Evolutionary conservation across 1,284 basidiomycete species (phyloP).

Genomic region (Xanthoconium separans): DNA sequence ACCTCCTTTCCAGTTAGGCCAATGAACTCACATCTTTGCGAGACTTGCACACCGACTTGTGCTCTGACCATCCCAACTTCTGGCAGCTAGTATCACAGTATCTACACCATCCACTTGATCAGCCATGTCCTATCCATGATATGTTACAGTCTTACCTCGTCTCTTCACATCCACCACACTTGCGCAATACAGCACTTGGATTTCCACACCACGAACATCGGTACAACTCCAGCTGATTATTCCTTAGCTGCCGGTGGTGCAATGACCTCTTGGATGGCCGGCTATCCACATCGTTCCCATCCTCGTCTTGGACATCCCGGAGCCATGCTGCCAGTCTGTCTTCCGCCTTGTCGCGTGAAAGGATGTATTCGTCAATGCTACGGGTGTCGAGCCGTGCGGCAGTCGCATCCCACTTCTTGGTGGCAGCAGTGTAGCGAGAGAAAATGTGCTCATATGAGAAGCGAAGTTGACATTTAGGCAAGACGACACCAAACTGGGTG

Average conservation of each 20-base stretch:
- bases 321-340: constrained; percentile 56
- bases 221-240: constrained; percentile 38
- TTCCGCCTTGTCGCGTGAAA: constrained; percentile 39
- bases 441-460: constrained; percentile 47
- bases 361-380: constrained; percentile 19
- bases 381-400: constrained; percentile 36
- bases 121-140: neutral
- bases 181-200: neutral
- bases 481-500: constrained; percentile 38
- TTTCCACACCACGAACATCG: neutral
- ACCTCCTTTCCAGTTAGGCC: neutral
- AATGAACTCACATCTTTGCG: neutral
- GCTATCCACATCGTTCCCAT: constrained; percentile 33
- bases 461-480: constrained; percentile 47
- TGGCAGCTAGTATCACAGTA: neutral
- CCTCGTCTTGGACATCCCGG: constrained; percentile 41
- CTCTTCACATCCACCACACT: neutral
- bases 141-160: neutral
- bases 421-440: constrained; percentile 40
- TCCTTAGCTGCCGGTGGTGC: constrained; percentile 36
- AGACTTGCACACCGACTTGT: neutral
- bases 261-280: constrained; percentile 24
- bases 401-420: constrained; percentile 44
- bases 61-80: neutral
- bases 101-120: neutral